These are phyloP conservation scores for Butyriboletus loyo DNA, from an alignment of 768 basidiomycete species.

Conservation along the genomic window DNA sequence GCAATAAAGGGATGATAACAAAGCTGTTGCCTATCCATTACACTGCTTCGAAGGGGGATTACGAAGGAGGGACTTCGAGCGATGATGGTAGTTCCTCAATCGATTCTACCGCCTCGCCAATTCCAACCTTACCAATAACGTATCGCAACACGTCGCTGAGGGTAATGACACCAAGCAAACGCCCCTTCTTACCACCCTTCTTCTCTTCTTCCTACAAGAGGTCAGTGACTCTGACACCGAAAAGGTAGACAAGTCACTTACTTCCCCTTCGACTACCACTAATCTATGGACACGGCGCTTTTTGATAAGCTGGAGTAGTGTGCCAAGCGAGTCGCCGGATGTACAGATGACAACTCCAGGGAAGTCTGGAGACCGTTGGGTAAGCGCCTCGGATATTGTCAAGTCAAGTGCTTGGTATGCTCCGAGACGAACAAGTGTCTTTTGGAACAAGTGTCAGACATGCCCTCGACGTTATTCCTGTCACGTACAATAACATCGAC, in stretches of 20 bases:
- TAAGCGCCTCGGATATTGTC: constrained; percentile 88
- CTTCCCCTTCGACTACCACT: constrained; percentile 93
- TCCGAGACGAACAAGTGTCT: constrained; percentile 94
- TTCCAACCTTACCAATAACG: constrained; percentile 64
- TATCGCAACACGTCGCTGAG: constrained; percentile 87
- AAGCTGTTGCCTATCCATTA: not conserved
- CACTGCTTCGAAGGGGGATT: not conserved
- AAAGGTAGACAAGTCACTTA: constrained; percentile 29
- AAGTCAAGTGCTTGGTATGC: constrained; percentile 96
- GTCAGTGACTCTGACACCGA: not conserved
- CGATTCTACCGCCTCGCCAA: constrained; percentile 43
- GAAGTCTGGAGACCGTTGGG: constrained; percentile 91
- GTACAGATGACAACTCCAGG: constrained; percentile 96
- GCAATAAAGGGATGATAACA: not conserved
- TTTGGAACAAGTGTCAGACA: constrained; percentile 7
- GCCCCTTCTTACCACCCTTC: constrained; percentile 76
- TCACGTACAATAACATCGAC: constrained; percentile 89
- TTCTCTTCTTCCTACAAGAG: constrained; percentile 71
- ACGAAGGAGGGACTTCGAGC: constrained; percentile 19
- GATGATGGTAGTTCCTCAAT: constrained; percentile 26
- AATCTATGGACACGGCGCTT: constrained; percentile 92
- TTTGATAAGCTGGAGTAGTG: constrained; percentile 86
- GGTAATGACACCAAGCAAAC: constrained; percentile 82
- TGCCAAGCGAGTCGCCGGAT: constrained; percentile 86
- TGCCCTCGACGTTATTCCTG: not conserved